Evolutionary conservation across 352 stramenopile species (phyloP).

Genomic region (Phytophthora ohioensis): DNA sequence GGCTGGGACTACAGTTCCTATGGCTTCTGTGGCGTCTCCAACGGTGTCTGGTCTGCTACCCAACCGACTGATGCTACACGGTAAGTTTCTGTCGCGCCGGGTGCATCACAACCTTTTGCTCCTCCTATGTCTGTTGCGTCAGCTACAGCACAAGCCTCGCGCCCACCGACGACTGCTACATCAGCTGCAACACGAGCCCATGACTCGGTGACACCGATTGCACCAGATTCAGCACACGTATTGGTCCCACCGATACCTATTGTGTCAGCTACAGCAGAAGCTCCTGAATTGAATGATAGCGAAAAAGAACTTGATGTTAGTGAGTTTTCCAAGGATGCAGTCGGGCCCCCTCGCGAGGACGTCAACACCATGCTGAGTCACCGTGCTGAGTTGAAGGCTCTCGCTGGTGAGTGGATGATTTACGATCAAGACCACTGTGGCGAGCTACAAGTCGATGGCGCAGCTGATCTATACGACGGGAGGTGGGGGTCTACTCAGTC

Average conservation of each 20-base stretch:
- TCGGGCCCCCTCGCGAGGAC: too few species aligned
- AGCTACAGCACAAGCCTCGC: background rate
- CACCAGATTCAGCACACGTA: background rate
- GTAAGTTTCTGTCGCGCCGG: background rate
- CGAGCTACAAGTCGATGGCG: background rate
- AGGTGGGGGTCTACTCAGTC: background rate
- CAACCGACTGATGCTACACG: too few species aligned
- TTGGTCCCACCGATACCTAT: background rate
- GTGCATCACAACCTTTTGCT: background rate
- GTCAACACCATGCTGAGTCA: too few species aligned
- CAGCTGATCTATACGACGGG: background rate
- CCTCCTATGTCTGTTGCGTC: background rate
- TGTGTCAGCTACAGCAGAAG: background rate
- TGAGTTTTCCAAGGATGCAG: background rate
- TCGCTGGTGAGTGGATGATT: background rate
- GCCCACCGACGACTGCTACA: background rate
- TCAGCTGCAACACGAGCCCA: background rate
- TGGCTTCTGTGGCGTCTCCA: background rate
- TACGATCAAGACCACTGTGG: conserved; percentile 1
- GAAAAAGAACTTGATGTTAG: background rate
- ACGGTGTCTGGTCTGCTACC: background rate
- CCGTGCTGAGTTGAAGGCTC: background rate
- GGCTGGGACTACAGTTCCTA: background rate
- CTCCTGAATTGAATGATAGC: too few species aligned
- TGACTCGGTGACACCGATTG: background rate